phyloP scores from a whole-genome alignment of 768 basidiomycete genomes.

The Ramaria rubella region DNA sequence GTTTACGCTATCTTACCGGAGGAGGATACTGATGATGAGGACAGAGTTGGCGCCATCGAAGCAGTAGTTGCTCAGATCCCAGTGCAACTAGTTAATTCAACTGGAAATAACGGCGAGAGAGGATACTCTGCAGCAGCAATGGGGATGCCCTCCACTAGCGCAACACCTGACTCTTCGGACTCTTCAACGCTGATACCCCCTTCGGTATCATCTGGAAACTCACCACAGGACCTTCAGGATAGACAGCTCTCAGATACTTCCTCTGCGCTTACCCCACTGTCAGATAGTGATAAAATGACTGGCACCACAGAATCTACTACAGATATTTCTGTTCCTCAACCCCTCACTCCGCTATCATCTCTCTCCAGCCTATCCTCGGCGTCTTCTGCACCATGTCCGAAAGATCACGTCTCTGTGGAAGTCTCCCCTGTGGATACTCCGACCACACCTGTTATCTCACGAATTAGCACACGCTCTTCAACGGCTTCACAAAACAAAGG shows the following conservation, averaged over 20 bases:
- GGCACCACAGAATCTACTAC: neutral
- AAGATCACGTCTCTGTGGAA: neutral
- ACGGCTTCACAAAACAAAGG: neutral
- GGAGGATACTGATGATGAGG: conserved; percentile 52
- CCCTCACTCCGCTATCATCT: neutral
- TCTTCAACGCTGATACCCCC: neutral
- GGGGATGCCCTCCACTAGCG: conserved; percentile 37
- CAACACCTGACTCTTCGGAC: neutral
- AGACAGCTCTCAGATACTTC: conserved; percentile 4
- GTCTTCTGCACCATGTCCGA: neutral
- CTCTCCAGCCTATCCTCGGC: neutral
- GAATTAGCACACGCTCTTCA: conserved; percentile 6
- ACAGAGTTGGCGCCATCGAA: conserved; percentile 48
- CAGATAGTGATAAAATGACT: conserved; percentile 1
- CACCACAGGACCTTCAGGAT: neutral
- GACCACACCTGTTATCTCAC: neutral
- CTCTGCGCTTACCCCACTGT: conserved; percentile 7
- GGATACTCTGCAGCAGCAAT: conserved; percentile 71
- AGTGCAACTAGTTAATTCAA: neutral
- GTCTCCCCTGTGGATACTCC: neutral
- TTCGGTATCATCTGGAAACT: neutral
- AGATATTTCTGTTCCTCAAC: neutral
- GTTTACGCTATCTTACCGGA: conserved; percentile 68
- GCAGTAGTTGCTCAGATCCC: conserved; percentile 32
- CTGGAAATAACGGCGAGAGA: conserved; percentile 36